Evolutionary conservation across 495 filamentous ascomycete species (phyloP).

Genomic region (Xylaria scruposa): DNA sequence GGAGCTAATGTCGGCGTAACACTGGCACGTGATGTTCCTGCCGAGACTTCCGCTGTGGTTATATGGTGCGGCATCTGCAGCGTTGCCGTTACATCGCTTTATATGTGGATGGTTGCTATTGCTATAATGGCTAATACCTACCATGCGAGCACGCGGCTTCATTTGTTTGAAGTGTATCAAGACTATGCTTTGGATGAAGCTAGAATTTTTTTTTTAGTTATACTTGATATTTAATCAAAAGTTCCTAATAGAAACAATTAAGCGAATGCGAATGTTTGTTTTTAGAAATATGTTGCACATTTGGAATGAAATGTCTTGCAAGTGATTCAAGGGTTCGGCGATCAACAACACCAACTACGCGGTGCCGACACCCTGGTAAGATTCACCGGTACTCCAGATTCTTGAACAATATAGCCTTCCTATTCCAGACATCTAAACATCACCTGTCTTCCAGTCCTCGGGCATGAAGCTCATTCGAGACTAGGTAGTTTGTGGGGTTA

Average conservation of each 20-base stretch:
- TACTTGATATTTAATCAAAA: background rate
- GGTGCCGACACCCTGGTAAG: background rate
- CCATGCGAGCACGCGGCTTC: background rate
- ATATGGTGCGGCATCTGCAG: background rate
- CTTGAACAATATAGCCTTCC: background rate
- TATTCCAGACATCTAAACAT: background rate
- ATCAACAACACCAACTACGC: constrained; percentile 9
- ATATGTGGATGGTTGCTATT: background rate
- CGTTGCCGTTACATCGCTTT: background rate
- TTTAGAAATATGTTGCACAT: background rate
- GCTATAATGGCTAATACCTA: background rate
- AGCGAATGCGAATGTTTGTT: background rate
- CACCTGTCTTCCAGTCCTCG: background rate
- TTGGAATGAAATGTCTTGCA: background rate
- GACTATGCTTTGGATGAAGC: background rate
- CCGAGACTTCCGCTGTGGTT: background rate
- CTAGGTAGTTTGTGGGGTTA: background rate
- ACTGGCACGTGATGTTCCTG: background rate
- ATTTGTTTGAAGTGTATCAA: background rate
- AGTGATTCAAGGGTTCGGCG: background rate
- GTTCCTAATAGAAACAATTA: background rate
- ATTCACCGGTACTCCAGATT: background rate
- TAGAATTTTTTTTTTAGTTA: too few species aligned
- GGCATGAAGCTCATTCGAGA: constrained; percentile 5
- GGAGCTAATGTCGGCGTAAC: background rate